Percentiles rank a stretch among this genome's conserved stretches.
Conservation (phyloP, 129 eudicot species). For the Ambrosia trifida region DNA sequence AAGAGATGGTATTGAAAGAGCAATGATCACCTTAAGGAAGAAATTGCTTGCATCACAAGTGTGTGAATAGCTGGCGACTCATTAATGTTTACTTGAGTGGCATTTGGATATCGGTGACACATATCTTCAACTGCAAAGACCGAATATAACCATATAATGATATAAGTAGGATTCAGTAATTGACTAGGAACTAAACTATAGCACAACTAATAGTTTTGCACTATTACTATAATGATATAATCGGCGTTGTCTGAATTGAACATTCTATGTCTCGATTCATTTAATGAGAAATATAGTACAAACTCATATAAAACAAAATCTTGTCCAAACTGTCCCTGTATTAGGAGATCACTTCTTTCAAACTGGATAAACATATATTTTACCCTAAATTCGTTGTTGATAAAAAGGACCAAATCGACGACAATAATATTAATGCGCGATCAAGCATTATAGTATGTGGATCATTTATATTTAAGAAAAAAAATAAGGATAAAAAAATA, state of each 20-base stretch:
- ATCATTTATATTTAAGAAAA: background rate
- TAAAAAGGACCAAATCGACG: background rate
- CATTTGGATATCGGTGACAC: slow-evolving; percentile 91
- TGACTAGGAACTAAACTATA: slow-evolving; percentile 14
- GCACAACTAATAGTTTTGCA: background rate
- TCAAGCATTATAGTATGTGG: background rate
- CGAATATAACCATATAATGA: slow-evolving; percentile 2
- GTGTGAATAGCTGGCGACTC: slow-evolving; percentile 60
- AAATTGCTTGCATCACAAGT: slow-evolving; percentile 77
- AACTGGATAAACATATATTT: background rate
- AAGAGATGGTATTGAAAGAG: background rate
- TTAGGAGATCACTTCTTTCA: background rate
- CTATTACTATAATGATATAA: background rate
- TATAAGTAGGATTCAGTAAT: slow-evolving; percentile 5
- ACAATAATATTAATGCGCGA: background rate
- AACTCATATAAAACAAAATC: background rate
- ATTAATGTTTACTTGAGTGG: slow-evolving; percentile 66
- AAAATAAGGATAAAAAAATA: background rate
- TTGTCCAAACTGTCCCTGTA: slow-evolving; percentile 2
- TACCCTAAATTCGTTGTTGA: background rate
- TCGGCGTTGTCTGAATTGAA: background rate
- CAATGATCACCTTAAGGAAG: slow-evolving; percentile 59
- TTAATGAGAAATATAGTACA: background rate
- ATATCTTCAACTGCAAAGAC: slow-evolving; percentile 79
- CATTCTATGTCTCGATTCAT: background rate